Evolutionary conservation across 2,329 filamentous ascomycete genomes (phyloP), one percentile per base, ranked within the genome.

Genomic region (Cadophora sp.): DNA sequence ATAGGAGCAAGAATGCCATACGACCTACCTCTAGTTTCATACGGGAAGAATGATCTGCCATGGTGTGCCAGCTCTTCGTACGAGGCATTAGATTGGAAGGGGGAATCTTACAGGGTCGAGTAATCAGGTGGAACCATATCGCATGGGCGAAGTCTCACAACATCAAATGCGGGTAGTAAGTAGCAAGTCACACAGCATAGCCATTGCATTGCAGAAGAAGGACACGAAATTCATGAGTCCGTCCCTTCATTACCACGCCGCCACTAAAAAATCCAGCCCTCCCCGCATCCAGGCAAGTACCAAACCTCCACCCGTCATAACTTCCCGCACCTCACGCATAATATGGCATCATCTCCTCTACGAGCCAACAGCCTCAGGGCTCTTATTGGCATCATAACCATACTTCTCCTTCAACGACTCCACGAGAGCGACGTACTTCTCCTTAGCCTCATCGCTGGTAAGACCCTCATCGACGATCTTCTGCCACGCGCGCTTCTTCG

Each of bases 1-100:
- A 83, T 97, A 4, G 92, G 91, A 0, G 80, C 95, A 33, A 85
- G 93, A 18, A 89, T 97, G 80, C 92, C 94, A n/a, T 97, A 97
- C 78, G 89, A 89, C 78, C 79, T 94, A 7, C 94, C 94, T 0
- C 77, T 97, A 33, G 86, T 87, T 59, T 81, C 81, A 7, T 97
- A 97, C 74, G 80, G 76, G 0, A 70, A 78, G 8, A 77, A 79
- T 4, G 92, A 96, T 74, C 80, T 84, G 56, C 93, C 94, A 0
- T 97, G 94, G 94, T 92, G 91, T 67, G 90, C 90, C 3, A 89
- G 86, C 1, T 80, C 83, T 73, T 75, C 74, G 1, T 84, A 94
- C 74, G 66, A 68, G 0, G 85, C 89, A 74, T 86, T 85, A 14
- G 92, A 95, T 79, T 76, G 75, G 75, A 71, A 67, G 66, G 73